phyloP scores from a whole-genome alignment of 495 filamentous ascomycete genomes.

The Aspergillus sparsus region DNA sequence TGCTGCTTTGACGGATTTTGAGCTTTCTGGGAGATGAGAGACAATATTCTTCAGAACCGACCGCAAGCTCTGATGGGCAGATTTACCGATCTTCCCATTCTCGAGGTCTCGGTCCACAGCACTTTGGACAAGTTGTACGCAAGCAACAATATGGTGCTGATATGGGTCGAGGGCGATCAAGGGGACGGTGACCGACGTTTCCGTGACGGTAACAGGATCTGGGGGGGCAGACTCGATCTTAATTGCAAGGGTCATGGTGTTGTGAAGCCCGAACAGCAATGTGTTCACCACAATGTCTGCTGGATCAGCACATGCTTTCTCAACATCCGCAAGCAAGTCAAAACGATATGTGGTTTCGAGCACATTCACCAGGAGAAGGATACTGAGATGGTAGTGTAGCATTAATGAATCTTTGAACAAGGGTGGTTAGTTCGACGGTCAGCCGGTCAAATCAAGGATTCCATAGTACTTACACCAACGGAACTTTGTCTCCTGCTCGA shows the following conservation, averaged over 20 bases:
- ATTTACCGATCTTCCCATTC: constrained; percentile 7
- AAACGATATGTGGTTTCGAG: constrained; percentile 5
- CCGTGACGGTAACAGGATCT: not conserved
- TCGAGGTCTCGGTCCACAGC: constrained; percentile 9
- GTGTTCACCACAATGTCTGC: constrained; percentile 4
- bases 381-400: constrained; percentile 14
- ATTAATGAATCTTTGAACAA: constrained; percentile 3
- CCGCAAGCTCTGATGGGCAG: constrained; percentile 2
- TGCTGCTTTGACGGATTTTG: constrained; percentile 10
- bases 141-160: constrained; percentile 14
- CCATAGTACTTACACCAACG: constrained; percentile 12
- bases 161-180: constrained; percentile 10
- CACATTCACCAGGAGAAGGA: constrained; percentile 7
- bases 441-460: not conserved
- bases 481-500: constrained; percentile 10
- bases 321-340: constrained; percentile 5
- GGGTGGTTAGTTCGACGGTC: not conserved
- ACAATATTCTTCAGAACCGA: constrained; percentile 1
- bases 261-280: constrained; percentile 10
- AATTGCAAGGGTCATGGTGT: not conserved
- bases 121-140: constrained; percentile 5
- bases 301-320: constrained; percentile 1
- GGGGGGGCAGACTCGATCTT: not conserved
- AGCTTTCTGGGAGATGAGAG: constrained; percentile 4
- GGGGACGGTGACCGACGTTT: constrained; percentile 4